These are phyloP conservation scores for Colletotrichum lentis DNA, from an alignment of 2,329 filamentous ascomycete genomes.

Conservation along the genomic window DNA sequence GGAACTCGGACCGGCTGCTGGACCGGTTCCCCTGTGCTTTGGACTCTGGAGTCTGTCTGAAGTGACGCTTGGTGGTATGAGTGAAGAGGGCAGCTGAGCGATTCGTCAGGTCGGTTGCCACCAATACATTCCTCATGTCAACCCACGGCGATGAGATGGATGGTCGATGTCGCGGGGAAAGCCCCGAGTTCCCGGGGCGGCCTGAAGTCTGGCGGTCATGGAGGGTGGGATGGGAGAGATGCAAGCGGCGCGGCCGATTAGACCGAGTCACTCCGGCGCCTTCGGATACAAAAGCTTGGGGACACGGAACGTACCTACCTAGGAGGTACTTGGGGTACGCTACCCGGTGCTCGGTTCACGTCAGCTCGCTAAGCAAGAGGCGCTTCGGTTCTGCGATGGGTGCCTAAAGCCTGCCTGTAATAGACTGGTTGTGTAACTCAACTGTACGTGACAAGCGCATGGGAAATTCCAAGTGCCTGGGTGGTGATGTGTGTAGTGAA, in stretches of 20 bases:
- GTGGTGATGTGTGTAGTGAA: not conserved
- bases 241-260: not conserved
- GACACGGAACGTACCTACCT: not conserved
- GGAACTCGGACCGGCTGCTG: not conserved
- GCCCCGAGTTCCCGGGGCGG: not conserved
- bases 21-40: too few species aligned
- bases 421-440: not conserved
- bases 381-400: not conserved
- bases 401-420: not conserved
- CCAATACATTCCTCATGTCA: too few species aligned
- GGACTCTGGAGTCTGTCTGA: too few species aligned
- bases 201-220: not conserved
- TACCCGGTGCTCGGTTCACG: slow-evolving; percentile 5
- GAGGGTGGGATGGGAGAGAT: not conserved
- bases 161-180: not conserved
- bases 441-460: not conserved
- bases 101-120: too few species aligned
- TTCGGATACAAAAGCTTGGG: not conserved
- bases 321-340: not conserved
- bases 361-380: slow-evolving; percentile 4
- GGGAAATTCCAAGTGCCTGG: not conserved
- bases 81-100: not conserved
- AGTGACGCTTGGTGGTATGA: not conserved
- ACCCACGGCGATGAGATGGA: not conserved
- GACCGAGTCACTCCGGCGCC: slow-evolving; percentile 17